Evolutionary conservation across 2,329 filamentous ascomycete species (phyloP), one percentile per base, ranked within the genome.

Genomic region (Boeremia lycopersici): DNA sequence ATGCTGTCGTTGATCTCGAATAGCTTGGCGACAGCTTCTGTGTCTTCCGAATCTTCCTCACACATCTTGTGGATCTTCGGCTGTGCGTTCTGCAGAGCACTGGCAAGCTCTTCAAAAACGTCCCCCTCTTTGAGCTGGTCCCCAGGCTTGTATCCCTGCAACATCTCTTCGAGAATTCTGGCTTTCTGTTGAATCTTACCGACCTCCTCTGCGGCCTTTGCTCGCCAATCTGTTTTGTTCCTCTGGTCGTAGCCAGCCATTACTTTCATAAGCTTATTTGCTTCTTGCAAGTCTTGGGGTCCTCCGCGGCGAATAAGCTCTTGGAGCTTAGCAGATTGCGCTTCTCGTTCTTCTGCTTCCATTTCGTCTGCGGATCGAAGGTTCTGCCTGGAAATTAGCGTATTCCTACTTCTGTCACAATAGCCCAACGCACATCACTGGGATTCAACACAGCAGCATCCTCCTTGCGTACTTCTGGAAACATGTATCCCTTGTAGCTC

Each of bases 31-130:
- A 99, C 95, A 5, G 95, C 95, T 78, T 97, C 95, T 58, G 92
- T 88, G 70, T 99, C 95, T 58, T 98, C 93, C 10, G 93, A 97
- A 72, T 99, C 95, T 76, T 99, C 95, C 76, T 98, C 93, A 70
- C 93, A 98, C 93, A 99, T 99, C 78, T 91, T 97, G 74, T 98
- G 93, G 62, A 99, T 98, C 79, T 99, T 99, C 8, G 95, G 95
- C 69, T 99, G 95, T 2, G 95, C 95, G 70, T 89, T 97, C 74
- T 91, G 90, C 40, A 99, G 82, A 9, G 95, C 87, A 61, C 89
- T 88, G 5, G 93, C 93, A 48, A 99, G 83, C 80, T 99, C 95
- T 81, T 88, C 85, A 62, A 87, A 89, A 17, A 88, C 86, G 72
- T 89, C 86, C 23, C 85, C 86, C 62, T 88, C 84, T 34, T 81